Conservation (phyloP, 495 filamentous ascomycete genomes). For the Neurospora sp. region DNA sequence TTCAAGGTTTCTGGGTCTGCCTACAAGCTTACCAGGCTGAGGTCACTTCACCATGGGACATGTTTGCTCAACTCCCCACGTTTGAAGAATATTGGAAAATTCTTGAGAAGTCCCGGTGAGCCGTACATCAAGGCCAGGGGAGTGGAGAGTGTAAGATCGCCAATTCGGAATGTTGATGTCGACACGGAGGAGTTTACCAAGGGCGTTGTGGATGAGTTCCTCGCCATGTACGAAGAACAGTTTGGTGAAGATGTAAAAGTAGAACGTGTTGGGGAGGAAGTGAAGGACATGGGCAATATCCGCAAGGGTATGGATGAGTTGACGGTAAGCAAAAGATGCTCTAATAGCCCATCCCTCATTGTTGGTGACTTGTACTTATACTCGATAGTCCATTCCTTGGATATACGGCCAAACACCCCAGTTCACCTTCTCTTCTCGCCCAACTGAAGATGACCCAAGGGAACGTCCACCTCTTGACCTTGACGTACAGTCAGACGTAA, state of each 20-base stretch:
- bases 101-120: constrained; percentile 63
- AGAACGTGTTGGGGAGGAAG: constrained; percentile 24
- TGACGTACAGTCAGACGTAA: constrained; percentile 19
- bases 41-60: constrained; percentile 86
- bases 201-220: constrained; percentile 43
- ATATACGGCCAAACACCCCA: constrained; percentile 76
- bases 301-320: constrained; percentile 51
- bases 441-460: constrained; percentile 44
- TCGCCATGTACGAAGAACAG: constrained; percentile 38
- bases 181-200: constrained; percentile 38
- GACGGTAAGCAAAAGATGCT: constrained; percentile 11
- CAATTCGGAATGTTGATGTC: constrained; percentile 63
- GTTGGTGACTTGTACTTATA: background rate
- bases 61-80: constrained; percentile 67
- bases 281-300: constrained; percentile 29
- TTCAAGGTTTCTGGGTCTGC: constrained; percentile 87
- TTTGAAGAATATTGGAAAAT: constrained; percentile 51
- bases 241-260: constrained; percentile 30
- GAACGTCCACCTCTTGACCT: constrained; percentile 36
- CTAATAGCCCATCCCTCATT: background rate
- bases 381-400: constrained; percentile 57
- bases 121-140: constrained; percentile 70
- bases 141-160: constrained; percentile 86
- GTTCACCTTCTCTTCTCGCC: constrained; percentile 58
- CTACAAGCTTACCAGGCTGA: constrained; percentile 73